Evolutionary conservation across 2,329 filamentous ascomycete genomes (phyloP).

Genomic region (Cercospora beticola): DNA sequence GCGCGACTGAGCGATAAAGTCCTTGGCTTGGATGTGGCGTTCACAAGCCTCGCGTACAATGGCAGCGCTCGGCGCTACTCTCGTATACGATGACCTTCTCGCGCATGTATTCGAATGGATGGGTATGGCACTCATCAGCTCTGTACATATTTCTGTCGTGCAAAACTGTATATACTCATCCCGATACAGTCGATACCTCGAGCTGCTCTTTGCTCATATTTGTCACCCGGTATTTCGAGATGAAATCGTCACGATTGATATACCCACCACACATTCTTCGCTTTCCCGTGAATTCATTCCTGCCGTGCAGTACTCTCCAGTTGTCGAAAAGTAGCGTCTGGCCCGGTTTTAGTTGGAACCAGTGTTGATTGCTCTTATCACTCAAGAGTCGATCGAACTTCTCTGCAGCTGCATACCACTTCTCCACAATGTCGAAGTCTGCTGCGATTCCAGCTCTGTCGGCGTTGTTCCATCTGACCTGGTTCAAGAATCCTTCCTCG

Average conservation of each 20-base stretch:
- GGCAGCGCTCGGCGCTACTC: neutral
- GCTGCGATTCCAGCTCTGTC: constrained; percentile 71
- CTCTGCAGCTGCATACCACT: constrained; percentile 77
- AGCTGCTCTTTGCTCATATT: constrained; percentile 52
- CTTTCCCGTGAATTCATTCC: constrained; percentile 77
- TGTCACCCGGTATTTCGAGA: constrained; percentile 72
- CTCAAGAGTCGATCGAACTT: constrained; percentile 71
- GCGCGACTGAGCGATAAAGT: neutral
- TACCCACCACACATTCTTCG: constrained; percentile 90
- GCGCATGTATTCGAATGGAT: neutral
- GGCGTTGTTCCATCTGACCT: constrained; percentile 90
- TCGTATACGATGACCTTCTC: neutral
- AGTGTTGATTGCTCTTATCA: constrained; percentile 66
- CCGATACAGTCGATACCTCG: constrained; percentile 36
- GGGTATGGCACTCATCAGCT: neutral
- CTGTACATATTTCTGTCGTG: neutral
- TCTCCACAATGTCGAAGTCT: constrained; percentile 46
- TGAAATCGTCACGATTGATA: constrained; percentile 76
- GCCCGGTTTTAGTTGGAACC: constrained; percentile 79
- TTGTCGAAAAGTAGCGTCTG: constrained; percentile 87
- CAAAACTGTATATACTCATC: constrained; percentile 14
- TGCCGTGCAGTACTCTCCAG: constrained; percentile 88
- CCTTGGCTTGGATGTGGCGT: neutral
- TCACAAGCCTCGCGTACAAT: neutral
- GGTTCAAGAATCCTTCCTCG: constrained; percentile 49